A percentile compares a stretch with the other conserved stretches of the same genome.
phyloP scores from a whole-genome alignment of 768 basidiomycete species.

The Mycena belliarum region DNA sequence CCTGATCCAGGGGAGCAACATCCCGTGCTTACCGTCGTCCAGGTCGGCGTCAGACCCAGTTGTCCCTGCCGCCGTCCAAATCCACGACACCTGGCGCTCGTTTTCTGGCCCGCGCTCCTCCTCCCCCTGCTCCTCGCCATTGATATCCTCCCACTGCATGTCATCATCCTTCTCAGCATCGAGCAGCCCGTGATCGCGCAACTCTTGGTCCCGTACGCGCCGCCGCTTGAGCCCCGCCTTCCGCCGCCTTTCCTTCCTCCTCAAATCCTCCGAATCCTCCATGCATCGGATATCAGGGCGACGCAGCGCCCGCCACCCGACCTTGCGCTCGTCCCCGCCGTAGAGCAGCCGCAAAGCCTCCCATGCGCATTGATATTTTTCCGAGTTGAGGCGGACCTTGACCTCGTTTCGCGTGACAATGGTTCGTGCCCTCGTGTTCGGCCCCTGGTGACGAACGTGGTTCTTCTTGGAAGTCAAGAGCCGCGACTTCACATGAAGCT shows the following conservation, averaged over 20 bases:
- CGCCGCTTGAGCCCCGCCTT: not conserved
- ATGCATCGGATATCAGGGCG: conserved; percentile 1
- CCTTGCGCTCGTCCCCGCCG: not conserved
- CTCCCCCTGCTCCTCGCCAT: not conserved
- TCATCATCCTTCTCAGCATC: too few relatives aligned
- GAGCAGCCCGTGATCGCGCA: too few relatives aligned
- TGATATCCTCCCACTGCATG: not conserved
- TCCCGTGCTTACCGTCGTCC: not conserved
- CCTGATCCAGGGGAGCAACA: too few relatives aligned
- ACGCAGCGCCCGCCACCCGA: not conserved
- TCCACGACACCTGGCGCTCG: conserved; percentile 2
- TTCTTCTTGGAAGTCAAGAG: too few relatives aligned
- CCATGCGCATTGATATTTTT: conserved; percentile 12
- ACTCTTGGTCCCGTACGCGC: too few relatives aligned
- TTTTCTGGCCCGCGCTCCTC: not conserved
- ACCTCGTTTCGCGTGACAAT: conserved; percentile 1
- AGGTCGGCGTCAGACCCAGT: not conserved
- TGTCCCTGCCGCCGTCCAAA: not conserved
- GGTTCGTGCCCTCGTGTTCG: not conserved
- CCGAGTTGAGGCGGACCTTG: conserved; percentile 4
- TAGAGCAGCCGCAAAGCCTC: not conserved
- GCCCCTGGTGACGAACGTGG: too few relatives aligned
- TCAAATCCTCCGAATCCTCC: not conserved
- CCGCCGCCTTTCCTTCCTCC: not conserved
- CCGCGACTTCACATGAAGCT: too few relatives aligned